phyloP scores from a whole-genome alignment of 805 yeast genomes.

The Nakazawaea wickerhamii region DNA sequence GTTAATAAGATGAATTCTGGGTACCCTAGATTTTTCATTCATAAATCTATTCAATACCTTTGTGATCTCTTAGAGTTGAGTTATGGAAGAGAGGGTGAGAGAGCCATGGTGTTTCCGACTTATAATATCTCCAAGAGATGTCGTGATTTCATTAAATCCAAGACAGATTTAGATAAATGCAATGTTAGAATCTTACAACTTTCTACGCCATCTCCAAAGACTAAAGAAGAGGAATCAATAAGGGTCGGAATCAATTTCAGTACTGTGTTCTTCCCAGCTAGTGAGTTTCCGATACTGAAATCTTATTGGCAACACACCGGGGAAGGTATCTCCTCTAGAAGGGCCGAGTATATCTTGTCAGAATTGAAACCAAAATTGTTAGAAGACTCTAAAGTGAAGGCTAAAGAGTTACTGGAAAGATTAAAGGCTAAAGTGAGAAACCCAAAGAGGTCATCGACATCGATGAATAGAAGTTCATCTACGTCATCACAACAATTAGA shows the following conservation, averaged over 20 bases:
- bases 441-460: slow-evolving; percentile 10
- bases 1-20: slow-evolving; percentile 75
- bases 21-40: slow-evolving; percentile 82
- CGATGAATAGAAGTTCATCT: slow-evolving; percentile 16
- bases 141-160: slow-evolving; percentile 63
- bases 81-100: slow-evolving; percentile 79
- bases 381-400: slow-evolving; percentile 22
- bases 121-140: slow-evolving; percentile 79
- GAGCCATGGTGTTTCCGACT: slow-evolving; percentile 70
- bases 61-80: slow-evolving; percentile 49
- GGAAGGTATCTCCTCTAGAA: slow-evolving; percentile 88
- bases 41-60: slow-evolving; percentile 53
- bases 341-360: slow-evolving; percentile 77
- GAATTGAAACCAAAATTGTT: slow-evolving; percentile 42
- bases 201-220: slow-evolving; percentile 62
- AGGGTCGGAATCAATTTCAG: slow-evolving; percentile 67
- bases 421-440: slow-evolving; percentile 10
- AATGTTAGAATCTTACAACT: slow-evolving; percentile 64
- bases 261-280: slow-evolving; percentile 68
- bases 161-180: slow-evolving; percentile 29
- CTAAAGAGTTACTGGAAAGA: slow-evolving; percentile 14
- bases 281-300: slow-evolving; percentile 60
- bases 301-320: slow-evolving; percentile 97
- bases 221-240: slow-evolving; percentile 51
- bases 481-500: slow-evolving; percentile 23